These are phyloP conservation scores for Serendipita sp. DNA, from an alignment of 768 basidiomycete genomes.

Conservation along the genomic window DNA sequence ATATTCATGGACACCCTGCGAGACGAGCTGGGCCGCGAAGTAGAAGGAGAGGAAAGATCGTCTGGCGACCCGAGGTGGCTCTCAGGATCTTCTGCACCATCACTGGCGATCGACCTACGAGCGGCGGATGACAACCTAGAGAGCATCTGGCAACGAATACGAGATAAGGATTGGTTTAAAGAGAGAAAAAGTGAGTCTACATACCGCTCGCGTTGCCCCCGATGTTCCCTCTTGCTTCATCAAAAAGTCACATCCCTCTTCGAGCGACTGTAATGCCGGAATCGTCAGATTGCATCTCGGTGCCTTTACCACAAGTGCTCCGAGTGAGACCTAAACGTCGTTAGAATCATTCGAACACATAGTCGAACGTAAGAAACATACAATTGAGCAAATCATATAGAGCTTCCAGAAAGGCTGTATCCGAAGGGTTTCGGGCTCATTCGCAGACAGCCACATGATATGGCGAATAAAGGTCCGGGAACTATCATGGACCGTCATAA, in stretches of 20 bases:
- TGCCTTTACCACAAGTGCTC: background rate
- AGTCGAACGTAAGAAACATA: background rate
- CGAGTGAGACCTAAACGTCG: background rate
- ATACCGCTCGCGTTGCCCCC: background rate
- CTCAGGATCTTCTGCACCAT: background rate
- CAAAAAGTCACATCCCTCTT: background rate
- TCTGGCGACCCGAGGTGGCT: background rate
- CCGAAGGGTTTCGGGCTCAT: background rate
- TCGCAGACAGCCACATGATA: background rate
- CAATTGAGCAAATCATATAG: background rate
- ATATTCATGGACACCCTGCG: background rate
- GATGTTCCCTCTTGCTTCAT: background rate
- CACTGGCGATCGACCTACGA: background rate
- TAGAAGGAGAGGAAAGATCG: too few species aligned
- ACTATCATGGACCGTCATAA: constrained; percentile 4
- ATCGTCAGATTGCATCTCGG: background rate
- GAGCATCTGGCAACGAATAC: too few species aligned
- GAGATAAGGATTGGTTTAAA: background rate
- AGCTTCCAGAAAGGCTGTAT: background rate
- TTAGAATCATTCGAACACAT: background rate
- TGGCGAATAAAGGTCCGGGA: background rate
- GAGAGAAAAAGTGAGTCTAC: background rate
- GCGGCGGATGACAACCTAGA: background rate
- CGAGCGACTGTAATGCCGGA: background rate
- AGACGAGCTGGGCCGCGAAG: too few species aligned